Evolutionary conservation across 2,329 filamentous ascomycete species (phyloP).

Genomic region (Teratosphaeria zuluensis): DNA sequence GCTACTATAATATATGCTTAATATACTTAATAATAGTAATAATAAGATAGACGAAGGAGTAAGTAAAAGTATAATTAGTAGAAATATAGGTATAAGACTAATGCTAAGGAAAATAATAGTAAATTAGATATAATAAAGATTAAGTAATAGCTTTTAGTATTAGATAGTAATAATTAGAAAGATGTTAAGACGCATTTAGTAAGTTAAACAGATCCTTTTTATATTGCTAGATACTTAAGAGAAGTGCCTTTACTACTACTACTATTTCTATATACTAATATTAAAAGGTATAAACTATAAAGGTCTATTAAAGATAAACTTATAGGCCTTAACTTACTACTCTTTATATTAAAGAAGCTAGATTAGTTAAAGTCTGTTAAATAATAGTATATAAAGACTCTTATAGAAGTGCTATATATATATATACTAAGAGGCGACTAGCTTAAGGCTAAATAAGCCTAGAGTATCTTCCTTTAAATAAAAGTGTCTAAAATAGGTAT

Average conservation of each 20-base stretch:
- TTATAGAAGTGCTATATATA: conserved; percentile 62
- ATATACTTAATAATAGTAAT: neutral
- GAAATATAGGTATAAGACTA: conserved; percentile 11
- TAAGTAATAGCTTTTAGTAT: neutral
- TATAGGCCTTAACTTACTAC: conserved; percentile 31
- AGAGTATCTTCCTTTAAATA: conserved; percentile 61
- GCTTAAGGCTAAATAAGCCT: conserved; percentile 60
- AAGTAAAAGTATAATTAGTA: conserved; percentile 19
- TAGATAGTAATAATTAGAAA: neutral
- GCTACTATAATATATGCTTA: neutral
- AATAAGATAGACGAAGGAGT: too few relatives aligned
- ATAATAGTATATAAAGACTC: conserved; percentile 51
- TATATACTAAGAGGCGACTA: conserved; percentile 65
- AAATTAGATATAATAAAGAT: neutral
- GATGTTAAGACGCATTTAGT: conserved; percentile 11
- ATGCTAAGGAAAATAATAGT: conserved; percentile 7
- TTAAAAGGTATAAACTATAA: conserved; percentile 5
- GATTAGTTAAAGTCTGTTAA: conserved; percentile 27
- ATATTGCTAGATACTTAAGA: conserved; percentile 32
- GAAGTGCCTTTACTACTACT: conserved; percentile 28
- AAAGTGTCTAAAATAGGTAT: conserved; percentile 47
- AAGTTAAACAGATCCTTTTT: conserved; percentile 24
- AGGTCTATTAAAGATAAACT: conserved; percentile 30
- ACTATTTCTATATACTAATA: conserved; percentile 37
- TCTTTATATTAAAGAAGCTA: conserved; percentile 25